Percentiles rank a stretch among this genome's conserved stretches.
Conservation (phyloP, 768 basidiomycete species). For the Coprinopsis strossmayeri region DNA sequence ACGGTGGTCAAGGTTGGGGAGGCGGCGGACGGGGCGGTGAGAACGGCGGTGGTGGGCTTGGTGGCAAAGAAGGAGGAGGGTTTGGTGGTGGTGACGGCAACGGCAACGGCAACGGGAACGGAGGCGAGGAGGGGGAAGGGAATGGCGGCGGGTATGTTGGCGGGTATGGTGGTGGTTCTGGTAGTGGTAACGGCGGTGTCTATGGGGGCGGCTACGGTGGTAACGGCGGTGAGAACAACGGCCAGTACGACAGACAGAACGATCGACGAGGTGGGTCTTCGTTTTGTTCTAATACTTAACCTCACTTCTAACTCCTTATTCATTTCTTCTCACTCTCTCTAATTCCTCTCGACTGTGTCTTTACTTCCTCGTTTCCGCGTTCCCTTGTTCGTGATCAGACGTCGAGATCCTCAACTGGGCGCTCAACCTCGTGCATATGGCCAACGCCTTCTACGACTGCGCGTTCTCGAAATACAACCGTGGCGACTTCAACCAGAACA, state of each 20-base stretch:
- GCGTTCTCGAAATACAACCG: too few relatives aligned
- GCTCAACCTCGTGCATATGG: too few relatives aligned
- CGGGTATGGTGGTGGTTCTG: too few relatives aligned
- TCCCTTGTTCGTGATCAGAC: too few relatives aligned
- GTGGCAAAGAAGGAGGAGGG: neutral
- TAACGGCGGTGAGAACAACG: neutral
- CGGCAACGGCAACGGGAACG: neutral
- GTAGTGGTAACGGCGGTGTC: neutral
- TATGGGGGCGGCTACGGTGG: neutral
- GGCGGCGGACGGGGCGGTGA: neutral
- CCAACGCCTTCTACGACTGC: too few relatives aligned
- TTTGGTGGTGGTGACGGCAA: neutral
- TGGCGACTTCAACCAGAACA: conserved; percentile 30
- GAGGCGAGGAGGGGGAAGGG: neutral
- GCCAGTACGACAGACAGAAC: neutral
- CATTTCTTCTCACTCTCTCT: too few relatives aligned
- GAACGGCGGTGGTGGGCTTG: neutral
- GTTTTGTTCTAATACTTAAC: neutral
- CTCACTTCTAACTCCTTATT: too few relatives aligned
- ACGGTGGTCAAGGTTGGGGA: neutral
- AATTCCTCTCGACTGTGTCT: too few relatives aligned
- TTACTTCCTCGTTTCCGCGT: too few relatives aligned
- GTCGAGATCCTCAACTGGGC: too few relatives aligned
- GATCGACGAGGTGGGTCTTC: neutral
- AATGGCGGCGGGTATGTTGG: neutral